Conservation (phyloP, 169 alveolate species). For the Cryptosporidium tyzzeri region DNA sequence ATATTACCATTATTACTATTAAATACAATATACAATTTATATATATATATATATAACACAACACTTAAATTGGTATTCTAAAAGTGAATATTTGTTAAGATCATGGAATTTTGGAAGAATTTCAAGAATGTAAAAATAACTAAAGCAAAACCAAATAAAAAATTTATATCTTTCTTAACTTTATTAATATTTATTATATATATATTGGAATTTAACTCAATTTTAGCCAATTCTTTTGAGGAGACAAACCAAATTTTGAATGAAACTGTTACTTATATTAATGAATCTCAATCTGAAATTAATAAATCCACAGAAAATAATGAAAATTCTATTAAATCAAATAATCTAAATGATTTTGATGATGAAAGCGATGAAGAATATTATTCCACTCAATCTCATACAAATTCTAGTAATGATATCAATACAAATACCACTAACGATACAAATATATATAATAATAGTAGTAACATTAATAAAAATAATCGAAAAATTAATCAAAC, state of each 20-base stretch:
- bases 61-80: not conserved
- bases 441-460: not conserved
- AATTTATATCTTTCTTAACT: not conserved
- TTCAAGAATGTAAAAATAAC: not conserved
- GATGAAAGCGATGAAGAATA: conserved; percentile 46
- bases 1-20: not conserved
- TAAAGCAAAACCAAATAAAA: too few species aligned
- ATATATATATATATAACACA: too few species aligned
- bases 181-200: too few species aligned
- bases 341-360: conserved; percentile 18
- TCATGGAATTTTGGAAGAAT: not conserved
- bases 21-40: not conserved
- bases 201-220: not conserved
- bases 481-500: not conserved
- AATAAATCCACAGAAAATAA: not conserved
- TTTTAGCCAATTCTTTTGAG: not conserved
- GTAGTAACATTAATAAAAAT: not conserved
- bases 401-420: not conserved
- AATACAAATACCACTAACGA: not conserved
- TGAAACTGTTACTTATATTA: not conserved
- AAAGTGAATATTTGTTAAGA: not conserved
- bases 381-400: not conserved
- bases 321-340: not conserved
- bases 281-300: not conserved
- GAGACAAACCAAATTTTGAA: not conserved